These are phyloP conservation scores for Astrocystis sublimbata DNA, from an alignment of 495 filamentous ascomycete species.

Conservation along the genomic window DNA sequence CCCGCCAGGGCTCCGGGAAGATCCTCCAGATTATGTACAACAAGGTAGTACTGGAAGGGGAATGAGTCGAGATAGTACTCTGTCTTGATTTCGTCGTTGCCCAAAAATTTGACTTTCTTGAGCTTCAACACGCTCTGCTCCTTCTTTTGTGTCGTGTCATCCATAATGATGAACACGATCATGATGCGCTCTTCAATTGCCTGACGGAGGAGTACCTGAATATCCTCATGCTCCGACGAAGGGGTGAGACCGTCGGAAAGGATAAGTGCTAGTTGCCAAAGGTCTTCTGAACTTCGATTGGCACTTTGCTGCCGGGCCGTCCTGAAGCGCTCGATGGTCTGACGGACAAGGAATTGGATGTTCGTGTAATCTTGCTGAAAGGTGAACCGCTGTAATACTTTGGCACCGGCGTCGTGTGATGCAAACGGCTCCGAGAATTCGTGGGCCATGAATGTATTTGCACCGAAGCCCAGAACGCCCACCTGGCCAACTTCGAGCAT, in stretches of 20 bases:
- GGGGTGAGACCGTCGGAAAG: conserved; percentile 93
- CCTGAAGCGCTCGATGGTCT: conserved; percentile 78
- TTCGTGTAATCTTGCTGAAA: conserved; percentile 86
- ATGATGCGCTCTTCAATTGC: conserved; percentile 93
- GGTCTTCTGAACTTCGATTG: conserved; percentile 64
- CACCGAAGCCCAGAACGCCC: conserved; percentile 85
- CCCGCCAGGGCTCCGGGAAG: conserved; percentile 84
- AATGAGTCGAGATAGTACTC: conserved; percentile 92
- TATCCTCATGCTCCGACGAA: conserved; percentile 69
- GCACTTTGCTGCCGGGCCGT: conserved; percentile 65
- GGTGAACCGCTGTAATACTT: conserved; percentile 79
- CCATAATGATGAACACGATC: conserved; percentile 96
- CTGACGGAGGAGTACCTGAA: conserved; percentile 77
- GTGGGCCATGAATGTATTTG: conserved; percentile 83
- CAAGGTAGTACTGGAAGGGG: conserved; percentile 92
- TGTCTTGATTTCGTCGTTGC: conserved; percentile 58
- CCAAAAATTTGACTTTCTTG: conserved; percentile 34
- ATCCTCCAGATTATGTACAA: conserved; percentile 88
- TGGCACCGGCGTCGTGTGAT: conserved; percentile 76
- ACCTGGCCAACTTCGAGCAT: conserved; percentile 94
- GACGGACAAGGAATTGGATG: conserved; percentile 71
- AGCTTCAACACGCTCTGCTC: conserved; percentile 44
- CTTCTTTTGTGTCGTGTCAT: conserved; percentile 59
- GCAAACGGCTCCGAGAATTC: conserved; percentile 75
- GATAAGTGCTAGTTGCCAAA: conserved; percentile 96